Base-by-base conservation (phyloP, 768 basidiomycete species). In the Termitomyces sp. region DNA sequence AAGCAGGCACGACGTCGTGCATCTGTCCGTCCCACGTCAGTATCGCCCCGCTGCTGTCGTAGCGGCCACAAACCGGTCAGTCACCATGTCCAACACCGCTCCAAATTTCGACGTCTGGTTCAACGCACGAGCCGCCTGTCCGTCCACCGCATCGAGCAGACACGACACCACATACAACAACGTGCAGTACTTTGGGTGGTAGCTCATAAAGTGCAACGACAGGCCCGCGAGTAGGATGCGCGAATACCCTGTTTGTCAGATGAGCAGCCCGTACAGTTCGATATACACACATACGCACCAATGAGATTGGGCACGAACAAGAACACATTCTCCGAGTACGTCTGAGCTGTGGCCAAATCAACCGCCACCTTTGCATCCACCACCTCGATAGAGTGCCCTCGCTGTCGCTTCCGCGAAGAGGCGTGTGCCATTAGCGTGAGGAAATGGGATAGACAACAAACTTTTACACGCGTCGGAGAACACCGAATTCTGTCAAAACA, bases 81-180 rank as follows among this genome's bases (percentile, higher is more conserved):
- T 98, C 42, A 99, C 96, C 97, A 99, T 99, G 72, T 99, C 97
- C 65, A 99, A 74, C 44, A 98, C 96, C 3, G 94, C 94, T 24
- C 97, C 97, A 72, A 98, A 98, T 74, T 96, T 95, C 55, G 91
- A 94, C 5, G 93, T 89, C 73, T 99, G 95, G 12, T 85, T 86
- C 42, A 97, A 76, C 0, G 86, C 85, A 46, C 97, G 80, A 13
- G 97, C 97, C 9, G 90, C 95, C 67, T 89, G 87, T 3, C 97
- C 97, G 62, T 98, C 97, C 29, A 95, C 88, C 16, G 94, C 97
- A 67, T 99, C 97, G 64, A 99, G 78, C 43, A 99, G 79, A 69
- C 92, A 94, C 12, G 94, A 98, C 56, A 98, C 72, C 58, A 84
- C 83, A 72, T 99, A 99, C 32, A 92, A 77, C 41, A 95, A 68